Percentiles rank a stretch among this genome's conserved stretches.
Evolutionary conservation across 768 basidiomycete genomes (phyloP).

Genomic region (Panus rudis): DNA sequence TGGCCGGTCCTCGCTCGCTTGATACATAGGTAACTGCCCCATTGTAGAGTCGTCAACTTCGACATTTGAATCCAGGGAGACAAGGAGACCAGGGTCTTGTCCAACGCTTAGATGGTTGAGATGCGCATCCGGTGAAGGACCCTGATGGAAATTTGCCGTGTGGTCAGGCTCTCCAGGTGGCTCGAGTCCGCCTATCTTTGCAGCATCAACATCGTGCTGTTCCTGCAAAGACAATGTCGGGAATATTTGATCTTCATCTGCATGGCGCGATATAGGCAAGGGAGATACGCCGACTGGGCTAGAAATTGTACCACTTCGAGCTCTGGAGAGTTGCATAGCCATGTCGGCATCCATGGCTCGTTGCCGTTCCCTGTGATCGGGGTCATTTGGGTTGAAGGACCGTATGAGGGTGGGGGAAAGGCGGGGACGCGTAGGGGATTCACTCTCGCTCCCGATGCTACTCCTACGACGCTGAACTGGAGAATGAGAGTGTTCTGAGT

Average conservation of each 20-base stretch:
- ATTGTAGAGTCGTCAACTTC: constrained; percentile 22
- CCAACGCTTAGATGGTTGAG: constrained; percentile 29
- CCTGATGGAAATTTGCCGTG: constrained; percentile 16
- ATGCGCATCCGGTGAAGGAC: constrained; percentile 31
- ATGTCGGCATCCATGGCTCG: constrained; percentile 92
- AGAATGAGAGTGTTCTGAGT: constrained; percentile 19
- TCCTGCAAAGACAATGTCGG: constrained; percentile 41
- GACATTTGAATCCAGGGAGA: constrained; percentile 16
- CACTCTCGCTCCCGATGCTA: constrained; percentile 20
- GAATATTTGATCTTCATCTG: constrained; percentile 27
- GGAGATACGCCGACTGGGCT: constrained; percentile 27
- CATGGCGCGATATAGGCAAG: constrained; percentile 22
- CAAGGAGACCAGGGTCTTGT: constrained; percentile 46
- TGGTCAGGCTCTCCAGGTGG: constrained; percentile 6
- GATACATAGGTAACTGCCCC: constrained; percentile 62
- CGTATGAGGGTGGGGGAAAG: constrained; percentile 58
- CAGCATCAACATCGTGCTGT: constrained; percentile 38
- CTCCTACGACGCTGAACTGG: constrained; percentile 18
- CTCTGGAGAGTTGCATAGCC: constrained; percentile 73
- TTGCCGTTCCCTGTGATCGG: constrained; percentile 78
- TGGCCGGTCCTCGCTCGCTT: constrained; percentile 43
- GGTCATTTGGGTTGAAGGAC: constrained; percentile 62
- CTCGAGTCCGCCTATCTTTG: constrained; percentile 18
- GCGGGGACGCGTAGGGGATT: constrained; percentile 36
- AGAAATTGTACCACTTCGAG: constrained; percentile 53